Base-by-base conservation (phyloP, 805 yeast species). In the Diddensiella santjacobensis region DNA sequence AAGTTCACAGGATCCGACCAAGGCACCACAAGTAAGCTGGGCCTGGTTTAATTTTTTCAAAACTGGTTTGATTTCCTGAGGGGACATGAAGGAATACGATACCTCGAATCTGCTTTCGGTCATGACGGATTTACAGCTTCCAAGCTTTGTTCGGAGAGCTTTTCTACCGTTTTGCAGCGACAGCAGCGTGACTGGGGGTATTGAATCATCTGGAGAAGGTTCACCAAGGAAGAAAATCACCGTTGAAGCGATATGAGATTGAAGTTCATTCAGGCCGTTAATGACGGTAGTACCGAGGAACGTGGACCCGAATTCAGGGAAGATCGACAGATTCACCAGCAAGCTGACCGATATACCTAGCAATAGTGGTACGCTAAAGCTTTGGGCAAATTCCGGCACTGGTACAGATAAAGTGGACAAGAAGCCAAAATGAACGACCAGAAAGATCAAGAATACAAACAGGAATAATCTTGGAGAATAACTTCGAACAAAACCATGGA, bases 221-320 rank as follows among this genome's bases (percentile, higher is more conserved):
- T 23, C 46, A 15, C 30, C 51, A 23, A 66, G 57, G 49, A 74
- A 74, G 51, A 74, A 76, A 48, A 68, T 71, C n/a, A 65, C 66
- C 3, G 70, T 61, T 0, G 77, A 59, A 4, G 62, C 57, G 11
- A 74, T 50, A 13, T 73, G 65, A n/a, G 48, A 48, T 17, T 74
- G 74, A 2, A 74, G 52, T 44, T 69, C 72, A 49, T 70, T 67
- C 18, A 75, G 43, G 0, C 73, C 62, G 31, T 67, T 67, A 20
- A 46, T 30, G 4, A 73, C 65, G 1, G 75, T 63, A 29, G 67
- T 67, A 23, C 80, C 80, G 10, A 77, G 55, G 53, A 70, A 73
- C 0, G 75, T 68, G 20, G 77, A 69, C 13, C 81, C 81, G 59
- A 74, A 73, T 51, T 77, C 81, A 1, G 81, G 81, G 52, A 73